Evolutionary conservation across 2,329 filamentous ascomycete species (phyloP).

Genomic region (Didymella lethalis): DNA sequence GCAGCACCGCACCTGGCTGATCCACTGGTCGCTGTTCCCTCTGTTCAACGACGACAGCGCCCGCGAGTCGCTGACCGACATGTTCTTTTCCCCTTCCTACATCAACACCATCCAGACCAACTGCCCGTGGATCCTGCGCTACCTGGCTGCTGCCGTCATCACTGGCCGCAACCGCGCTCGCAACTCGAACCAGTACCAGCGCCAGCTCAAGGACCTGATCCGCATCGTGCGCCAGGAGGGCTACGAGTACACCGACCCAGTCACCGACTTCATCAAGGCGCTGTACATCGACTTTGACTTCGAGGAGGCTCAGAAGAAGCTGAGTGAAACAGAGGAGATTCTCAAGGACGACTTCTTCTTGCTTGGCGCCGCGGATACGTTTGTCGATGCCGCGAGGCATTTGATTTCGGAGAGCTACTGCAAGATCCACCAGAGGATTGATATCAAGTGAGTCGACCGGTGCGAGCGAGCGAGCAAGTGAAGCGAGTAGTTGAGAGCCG

Average conservation of each 20-base stretch:
- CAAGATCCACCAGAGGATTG: conserved; percentile 99
- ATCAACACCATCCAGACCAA: conserved; percentile 99
- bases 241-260: conserved; percentile 95
- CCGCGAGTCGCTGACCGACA: conserved; percentile 88
- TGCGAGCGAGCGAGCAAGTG: neutral
- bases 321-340: conserved; percentile 87
- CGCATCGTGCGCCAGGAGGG: conserved; percentile 95
- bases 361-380: conserved; percentile 79
- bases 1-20: conserved; percentile 93
- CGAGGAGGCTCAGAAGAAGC: conserved; percentile 91
- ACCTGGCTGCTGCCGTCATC: conserved; percentile 92
- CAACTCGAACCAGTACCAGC: conserved; percentile 91
- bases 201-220: conserved; percentile 97
- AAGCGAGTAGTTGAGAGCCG: neutral
- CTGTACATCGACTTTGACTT: conserved; percentile 97
- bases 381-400: conserved; percentile 93
- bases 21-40: conserved; percentile 98
- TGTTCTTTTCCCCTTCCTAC: conserved; percentile 96
- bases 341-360: conserved; percentile 96
- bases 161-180: conserved; percentile 76
- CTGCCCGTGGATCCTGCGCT: conserved; percentile 95
- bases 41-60: conserved; percentile 97
- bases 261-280: conserved; percentile 95
- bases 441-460: conserved; percentile 74
- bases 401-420: conserved; percentile 99